Conservation (phyloP, 108 stramenopile genomes). For the Stephanodiscus minutulus region DNA sequence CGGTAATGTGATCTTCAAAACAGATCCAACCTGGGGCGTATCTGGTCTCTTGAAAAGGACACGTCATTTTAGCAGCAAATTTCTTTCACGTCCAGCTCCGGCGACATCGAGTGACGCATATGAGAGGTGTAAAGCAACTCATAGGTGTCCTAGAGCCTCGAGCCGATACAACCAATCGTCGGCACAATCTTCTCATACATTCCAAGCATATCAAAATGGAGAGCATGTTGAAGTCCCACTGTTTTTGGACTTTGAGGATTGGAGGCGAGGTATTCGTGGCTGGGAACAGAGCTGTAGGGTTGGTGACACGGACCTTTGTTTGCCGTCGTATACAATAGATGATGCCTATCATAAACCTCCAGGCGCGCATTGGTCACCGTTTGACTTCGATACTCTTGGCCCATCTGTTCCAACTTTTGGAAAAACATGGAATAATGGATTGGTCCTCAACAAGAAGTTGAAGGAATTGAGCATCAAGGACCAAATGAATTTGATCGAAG, state of each 20-base stretch:
- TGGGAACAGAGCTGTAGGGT: conserved; percentile 32
- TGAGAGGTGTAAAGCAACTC: conserved; percentile 81
- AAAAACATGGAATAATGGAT: conserved; percentile 45
- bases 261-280: conserved; percentile 44
- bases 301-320: conserved; percentile 19
- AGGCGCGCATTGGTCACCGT: conserved; percentile 58
- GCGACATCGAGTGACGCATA: conserved; percentile 49
- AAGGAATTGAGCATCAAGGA: conserved; percentile 36
- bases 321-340: conserved; percentile 21
- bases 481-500: conserved; percentile 38
- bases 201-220: conserved; percentile 56
- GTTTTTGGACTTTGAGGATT: conserved; percentile 70
- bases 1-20: conserved; percentile 73
- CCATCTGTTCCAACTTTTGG: conserved; percentile 45
- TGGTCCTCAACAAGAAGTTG: conserved; percentile 49
- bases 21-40: conserved; percentile 74
- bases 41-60: conserved; percentile 43
- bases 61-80: conserved; percentile 26
- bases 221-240: conserved; percentile 36
- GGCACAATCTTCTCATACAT: conserved; percentile 43
- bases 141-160: conserved; percentile 69
- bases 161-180: conserved; percentile 54
- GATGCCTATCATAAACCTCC: conserved; percentile 9
- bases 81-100: conserved; percentile 34
- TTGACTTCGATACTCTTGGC: conserved; percentile 47